A percentile compares a stretch with the other conserved stretches of the same genome.
Conservation (phyloP, 768 basidiomycete species). For the Amanita rubescens region DNA sequence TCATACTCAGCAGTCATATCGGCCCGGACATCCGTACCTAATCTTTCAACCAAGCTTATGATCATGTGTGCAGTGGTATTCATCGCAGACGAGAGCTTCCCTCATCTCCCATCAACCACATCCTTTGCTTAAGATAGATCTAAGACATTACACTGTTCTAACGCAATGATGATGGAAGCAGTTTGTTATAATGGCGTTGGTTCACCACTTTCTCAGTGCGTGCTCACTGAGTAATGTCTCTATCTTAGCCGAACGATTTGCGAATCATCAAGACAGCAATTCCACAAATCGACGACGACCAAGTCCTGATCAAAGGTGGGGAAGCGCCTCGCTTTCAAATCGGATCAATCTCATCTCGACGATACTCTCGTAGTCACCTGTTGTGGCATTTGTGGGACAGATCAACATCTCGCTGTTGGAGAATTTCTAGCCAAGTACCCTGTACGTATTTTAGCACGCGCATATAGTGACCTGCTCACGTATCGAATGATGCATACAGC, state of each 20-base stretch:
- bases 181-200: neutral
- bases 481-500: constrained; percentile 21
- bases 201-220: neutral
- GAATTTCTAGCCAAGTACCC: constrained; percentile 63
- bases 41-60: too few species aligned
- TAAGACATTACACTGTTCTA: neutral
- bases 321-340: neutral
- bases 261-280: neutral
- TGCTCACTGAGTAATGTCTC: neutral
- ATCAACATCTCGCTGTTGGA: constrained; percentile 31
- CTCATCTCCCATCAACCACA: neutral
- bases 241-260: neutral
- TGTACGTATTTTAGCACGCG: constrained; percentile 15
- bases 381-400: constrained; percentile 49
- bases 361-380: neutral
- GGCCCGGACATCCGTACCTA: too few species aligned
- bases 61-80: too few species aligned
- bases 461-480: neutral
- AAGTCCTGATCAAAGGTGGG: constrained; percentile 1
- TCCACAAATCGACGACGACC: neutral
- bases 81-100: too few species aligned
- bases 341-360: neutral
- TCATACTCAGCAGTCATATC: too few species aligned
- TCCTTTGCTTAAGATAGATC: too few species aligned
- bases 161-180: neutral